Evolutionary conservation across 2,329 filamentous ascomycete species (phyloP).

Genomic region (Periconia sp.): DNA sequence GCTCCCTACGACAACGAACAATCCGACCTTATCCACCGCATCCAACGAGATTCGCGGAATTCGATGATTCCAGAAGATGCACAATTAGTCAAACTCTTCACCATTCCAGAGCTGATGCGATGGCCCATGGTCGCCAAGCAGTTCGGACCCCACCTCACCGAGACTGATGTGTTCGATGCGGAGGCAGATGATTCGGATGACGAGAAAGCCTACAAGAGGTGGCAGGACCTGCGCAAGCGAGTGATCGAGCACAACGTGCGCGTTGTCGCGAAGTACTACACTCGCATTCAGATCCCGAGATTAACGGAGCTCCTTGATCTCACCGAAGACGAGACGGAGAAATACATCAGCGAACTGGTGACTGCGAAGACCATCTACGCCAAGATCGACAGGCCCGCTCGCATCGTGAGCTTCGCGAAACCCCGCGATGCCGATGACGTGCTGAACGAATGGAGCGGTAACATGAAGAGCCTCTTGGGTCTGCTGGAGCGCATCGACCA

Average conservation of each 20-base stretch:
- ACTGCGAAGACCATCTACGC: slow-evolving; percentile 98
- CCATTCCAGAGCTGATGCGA: slow-evolving; percentile 93
- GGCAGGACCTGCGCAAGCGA: slow-evolving; percentile 94
- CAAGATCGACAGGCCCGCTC: slow-evolving; percentile 92
- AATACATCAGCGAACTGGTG: slow-evolving; percentile 96
- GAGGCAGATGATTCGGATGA: slow-evolving; percentile 66
- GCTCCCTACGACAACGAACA: slow-evolving; percentile 98
- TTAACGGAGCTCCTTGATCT: slow-evolving; percentile 90
- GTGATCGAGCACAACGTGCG: slow-evolving; percentile 99
- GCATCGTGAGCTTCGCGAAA: slow-evolving; percentile 92
- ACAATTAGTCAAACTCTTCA: slow-evolving; percentile 90
- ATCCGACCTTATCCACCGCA: slow-evolving; percentile 92
- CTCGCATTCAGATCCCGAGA: slow-evolving; percentile 88
- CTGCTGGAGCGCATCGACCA: slow-evolving; percentile 91
- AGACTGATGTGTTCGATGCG: slow-evolving; percentile 85
- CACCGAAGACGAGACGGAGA: slow-evolving; percentile 93
- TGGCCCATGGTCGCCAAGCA: slow-evolving; percentile 91
- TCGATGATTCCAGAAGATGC: slow-evolving; percentile 76
- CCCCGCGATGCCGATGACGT: slow-evolving; percentile 93
- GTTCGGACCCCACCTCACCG: slow-evolving; percentile 84
- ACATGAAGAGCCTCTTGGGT: slow-evolving; percentile 91
- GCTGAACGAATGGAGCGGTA: slow-evolving; percentile 96
- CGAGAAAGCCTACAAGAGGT: slow-evolving; percentile 79
- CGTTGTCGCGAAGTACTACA: slow-evolving; percentile 98
- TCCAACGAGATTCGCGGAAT: slow-evolving; percentile 83